Evolutionary conservation across 2,329 filamentous ascomycete species (phyloP).

Genomic region (Cladorrhinum sp.): DNA sequence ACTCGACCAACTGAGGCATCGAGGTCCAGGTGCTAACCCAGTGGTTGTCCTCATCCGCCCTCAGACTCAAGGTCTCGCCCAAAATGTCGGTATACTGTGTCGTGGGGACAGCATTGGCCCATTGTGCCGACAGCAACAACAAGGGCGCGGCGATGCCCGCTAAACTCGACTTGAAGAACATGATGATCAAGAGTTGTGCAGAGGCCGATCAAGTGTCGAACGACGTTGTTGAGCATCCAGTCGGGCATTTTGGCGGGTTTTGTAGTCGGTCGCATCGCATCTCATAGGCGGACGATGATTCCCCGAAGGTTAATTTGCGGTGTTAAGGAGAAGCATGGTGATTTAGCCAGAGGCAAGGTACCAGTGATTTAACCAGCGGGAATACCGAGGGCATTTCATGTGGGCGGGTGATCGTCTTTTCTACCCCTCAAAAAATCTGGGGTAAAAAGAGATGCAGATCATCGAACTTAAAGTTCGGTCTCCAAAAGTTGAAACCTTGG

Average conservation of each 20-base stretch:
- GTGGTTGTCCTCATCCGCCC: slow-evolving; percentile 38
- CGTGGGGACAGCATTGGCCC: slow-evolving; percentile 7
- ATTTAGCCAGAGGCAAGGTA: slow-evolving; percentile 21
- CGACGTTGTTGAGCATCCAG: no score
- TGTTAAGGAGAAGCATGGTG: slow-evolving; percentile 2
- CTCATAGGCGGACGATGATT: slow-evolving; percentile 18
- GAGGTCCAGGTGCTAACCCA: slow-evolving; percentile 65
- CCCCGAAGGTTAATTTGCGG: slow-evolving; percentile 19
- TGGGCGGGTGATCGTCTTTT: slow-evolving; percentile 1
- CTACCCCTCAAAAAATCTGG: background rate
- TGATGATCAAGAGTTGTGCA: background rate
- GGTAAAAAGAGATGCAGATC: no score
- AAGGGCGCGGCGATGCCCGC: slow-evolving; percentile 14
- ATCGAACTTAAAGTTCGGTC: no score
- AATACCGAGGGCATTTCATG: background rate
- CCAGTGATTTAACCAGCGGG: slow-evolving; percentile 5
- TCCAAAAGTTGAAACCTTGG: background rate
- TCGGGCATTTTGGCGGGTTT: slow-evolving; percentile 8
- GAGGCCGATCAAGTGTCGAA: background rate
- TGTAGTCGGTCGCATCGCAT: slow-evolving; percentile 2
- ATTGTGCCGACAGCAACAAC: slow-evolving; percentile 12
- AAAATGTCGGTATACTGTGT: background rate
- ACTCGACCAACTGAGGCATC: slow-evolving; percentile 65
- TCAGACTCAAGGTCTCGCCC: background rate
- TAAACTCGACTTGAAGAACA: slow-evolving; percentile 8